Percentiles rank a stretch among this genome's conserved stretches.
Evolutionary conservation across 2,329 filamentous ascomycete genomes (phyloP).

Genomic region (Diaporthe longicolla): DNA sequence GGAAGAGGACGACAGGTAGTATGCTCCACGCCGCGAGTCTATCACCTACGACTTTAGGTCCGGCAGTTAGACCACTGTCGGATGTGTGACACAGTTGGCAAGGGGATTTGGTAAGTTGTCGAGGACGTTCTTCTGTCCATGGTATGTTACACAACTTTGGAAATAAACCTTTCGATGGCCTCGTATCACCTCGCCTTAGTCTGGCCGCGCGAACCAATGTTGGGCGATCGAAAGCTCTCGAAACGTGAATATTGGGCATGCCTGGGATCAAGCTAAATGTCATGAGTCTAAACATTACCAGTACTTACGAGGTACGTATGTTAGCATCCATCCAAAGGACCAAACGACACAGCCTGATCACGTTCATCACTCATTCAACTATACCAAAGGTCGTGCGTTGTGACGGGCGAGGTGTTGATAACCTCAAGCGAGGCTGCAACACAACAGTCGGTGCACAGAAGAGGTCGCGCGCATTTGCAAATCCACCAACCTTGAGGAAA

Average conservation of each 20-base stretch:
- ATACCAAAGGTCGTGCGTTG: not conserved
- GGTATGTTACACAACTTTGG: not conserved
- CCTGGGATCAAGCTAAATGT: not conserved
- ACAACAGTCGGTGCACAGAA: not conserved
- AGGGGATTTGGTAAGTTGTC: not conserved
- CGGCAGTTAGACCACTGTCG: not conserved
- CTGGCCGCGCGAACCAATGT: not conserved
- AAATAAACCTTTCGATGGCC: not conserved
- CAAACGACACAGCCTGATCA: not conserved
- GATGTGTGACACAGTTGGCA: no score
- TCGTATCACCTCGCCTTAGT: not conserved
- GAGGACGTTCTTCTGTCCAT: not conserved
- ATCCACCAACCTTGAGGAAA: no score
- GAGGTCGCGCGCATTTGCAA: not conserved
- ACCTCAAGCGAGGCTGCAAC: not conserved
- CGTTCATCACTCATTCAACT: not conserved
- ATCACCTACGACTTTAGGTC: accelerated
- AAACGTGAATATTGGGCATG: not conserved
- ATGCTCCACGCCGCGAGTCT: no score
- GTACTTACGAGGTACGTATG: not conserved
- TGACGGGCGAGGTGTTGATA: not conserved
- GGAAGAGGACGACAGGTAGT: not conserved
- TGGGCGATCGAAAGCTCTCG: not conserved
- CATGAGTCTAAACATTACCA: not conserved
- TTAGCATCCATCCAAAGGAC: not conserved